Evolutionary conservation across 805 yeast genomes (phyloP).

Genomic region (Kodamaea hsintzibuensis): DNA sequence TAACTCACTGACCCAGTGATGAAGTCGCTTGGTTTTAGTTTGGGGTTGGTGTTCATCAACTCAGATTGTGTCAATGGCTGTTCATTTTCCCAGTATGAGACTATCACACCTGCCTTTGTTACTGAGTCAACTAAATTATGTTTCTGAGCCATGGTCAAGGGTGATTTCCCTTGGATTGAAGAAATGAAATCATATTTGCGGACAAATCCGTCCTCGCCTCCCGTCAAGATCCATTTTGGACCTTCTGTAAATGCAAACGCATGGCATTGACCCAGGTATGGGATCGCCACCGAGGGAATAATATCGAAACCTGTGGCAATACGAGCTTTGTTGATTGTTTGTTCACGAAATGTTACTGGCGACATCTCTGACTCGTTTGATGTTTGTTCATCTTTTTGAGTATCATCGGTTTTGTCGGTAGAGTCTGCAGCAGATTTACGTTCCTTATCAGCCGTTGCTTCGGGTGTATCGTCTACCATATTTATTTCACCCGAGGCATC

Average conservation of each 20-base stretch:
- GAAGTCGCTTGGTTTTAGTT: conserved; percentile 37
- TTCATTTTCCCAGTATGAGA: conserved; percentile 95
- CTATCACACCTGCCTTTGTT: conserved; percentile 77
- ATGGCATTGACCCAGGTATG: conserved; percentile 77
- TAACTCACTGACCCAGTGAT: conserved; percentile 39
- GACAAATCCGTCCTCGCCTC: conserved; percentile 94
- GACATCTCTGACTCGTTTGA: conserved; percentile 3
- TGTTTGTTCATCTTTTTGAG: conserved; percentile 13
- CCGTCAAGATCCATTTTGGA: conserved; percentile 84
- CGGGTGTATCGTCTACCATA: conserved; percentile 16
- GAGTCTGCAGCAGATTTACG: conserved; percentile 10
- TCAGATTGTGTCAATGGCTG: conserved; percentile 63
- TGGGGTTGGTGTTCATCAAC: conserved; percentile 38
- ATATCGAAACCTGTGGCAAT: conserved; percentile 64
- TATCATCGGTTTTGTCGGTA: conserved; percentile 16
- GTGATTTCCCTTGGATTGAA: conserved; percentile 82
- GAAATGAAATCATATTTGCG: conserved; percentile 85
- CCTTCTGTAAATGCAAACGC: conserved; percentile 76
- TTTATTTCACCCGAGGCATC: conserved; percentile 21
- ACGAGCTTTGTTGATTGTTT: conserved; percentile 45
- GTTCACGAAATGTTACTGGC: conserved; percentile 21
- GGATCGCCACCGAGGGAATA: conserved; percentile 84
- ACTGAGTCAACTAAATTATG: conserved; percentile 88
- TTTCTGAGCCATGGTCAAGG: conserved; percentile 86
- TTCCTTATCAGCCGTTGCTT: not conserved